phyloP scores from a whole-genome alignment of 768 basidiomycete species.

The Hygrocybe punicea region DNA sequence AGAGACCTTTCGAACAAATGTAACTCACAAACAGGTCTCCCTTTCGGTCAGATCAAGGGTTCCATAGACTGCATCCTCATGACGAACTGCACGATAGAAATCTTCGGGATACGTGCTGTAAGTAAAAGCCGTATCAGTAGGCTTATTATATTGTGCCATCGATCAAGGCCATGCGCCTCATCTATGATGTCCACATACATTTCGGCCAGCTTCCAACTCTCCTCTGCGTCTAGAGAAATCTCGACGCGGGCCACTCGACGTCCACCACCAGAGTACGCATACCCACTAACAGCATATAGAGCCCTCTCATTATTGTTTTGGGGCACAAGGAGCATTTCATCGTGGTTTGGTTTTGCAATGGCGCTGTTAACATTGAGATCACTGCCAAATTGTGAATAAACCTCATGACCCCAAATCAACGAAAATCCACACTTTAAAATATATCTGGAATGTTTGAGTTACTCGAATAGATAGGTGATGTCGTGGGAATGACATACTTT shows the following conservation, averaged over 20 bases:
- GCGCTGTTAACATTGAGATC: constrained; percentile 61
- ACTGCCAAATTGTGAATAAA: constrained; percentile 22
- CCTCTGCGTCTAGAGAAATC: constrained; percentile 52
- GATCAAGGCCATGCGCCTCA: neutral
- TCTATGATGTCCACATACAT: neutral
- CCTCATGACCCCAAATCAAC: neutral
- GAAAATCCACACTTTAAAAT: constrained; percentile 23
- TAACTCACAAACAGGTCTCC: constrained; percentile 43
- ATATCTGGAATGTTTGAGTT: constrained; percentile 22
- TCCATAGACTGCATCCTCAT: constrained; percentile 45
- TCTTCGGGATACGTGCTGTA: constrained; percentile 47
- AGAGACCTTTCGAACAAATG: neutral
- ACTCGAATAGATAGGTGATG: constrained; percentile 8
- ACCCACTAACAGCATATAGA: constrained; percentile 48
- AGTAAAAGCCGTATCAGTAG: neutral
- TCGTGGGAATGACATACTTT: constrained; percentile 25
- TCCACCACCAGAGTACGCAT: constrained; percentile 63
- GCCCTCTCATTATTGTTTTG: constrained; percentile 1
- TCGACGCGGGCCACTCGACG: constrained; percentile 57
- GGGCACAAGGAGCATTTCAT: constrained; percentile 32
- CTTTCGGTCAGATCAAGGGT: constrained; percentile 45
- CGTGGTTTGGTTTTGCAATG: constrained; percentile 54
- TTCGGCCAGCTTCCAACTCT: constrained; percentile 43
- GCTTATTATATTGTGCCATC: neutral
- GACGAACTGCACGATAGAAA: constrained; percentile 38